phyloP scores from a whole-genome alignment of 2,329 filamentous ascomycete species.

The Alternaria alternata region DNA sequence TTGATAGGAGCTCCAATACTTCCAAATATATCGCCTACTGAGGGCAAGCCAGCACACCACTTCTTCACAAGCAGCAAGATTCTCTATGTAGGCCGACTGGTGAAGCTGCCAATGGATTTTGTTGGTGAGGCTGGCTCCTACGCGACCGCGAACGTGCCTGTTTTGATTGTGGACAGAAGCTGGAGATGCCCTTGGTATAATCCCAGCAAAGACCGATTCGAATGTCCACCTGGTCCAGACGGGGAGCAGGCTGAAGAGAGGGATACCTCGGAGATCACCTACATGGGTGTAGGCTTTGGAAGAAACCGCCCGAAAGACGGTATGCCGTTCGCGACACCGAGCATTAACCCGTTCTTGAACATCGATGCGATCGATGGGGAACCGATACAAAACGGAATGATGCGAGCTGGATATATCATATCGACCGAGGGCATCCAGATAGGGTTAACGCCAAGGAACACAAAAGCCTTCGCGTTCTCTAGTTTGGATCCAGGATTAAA shows the following conservation, averaged over 20 bases:
- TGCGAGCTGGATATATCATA: constrained; percentile 41
- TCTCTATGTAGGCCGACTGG: constrained; percentile 43
- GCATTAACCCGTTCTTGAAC: constrained; percentile 49
- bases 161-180: constrained; percentile 46
- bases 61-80: constrained; percentile 48
- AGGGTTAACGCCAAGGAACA: constrained; percentile 37
- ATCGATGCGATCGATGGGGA: constrained; percentile 38
- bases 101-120: constrained; percentile 40
- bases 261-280: constrained; percentile 43
- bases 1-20: constrained; percentile 46
- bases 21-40: constrained; percentile 31
- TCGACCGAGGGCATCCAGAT: constrained; percentile 42
- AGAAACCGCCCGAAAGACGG: constrained; percentile 40
- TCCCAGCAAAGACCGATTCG: constrained; percentile 35
- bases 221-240: constrained; percentile 41
- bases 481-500: constrained; percentile 38
- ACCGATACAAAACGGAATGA: constrained; percentile 6
- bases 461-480: constrained; percentile 32
- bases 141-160: constrained; percentile 37
- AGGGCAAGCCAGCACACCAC: constrained; percentile 40
- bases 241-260: constrained; percentile 33
- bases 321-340: constrained; percentile 40
- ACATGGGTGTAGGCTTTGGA: constrained; percentile 50
- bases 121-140: constrained; percentile 28
- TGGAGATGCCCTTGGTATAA: constrained; percentile 47